Conservation (phyloP, 2,329 filamentous ascomycete genomes). For the Coleophoma eucalyptorum region DNA sequence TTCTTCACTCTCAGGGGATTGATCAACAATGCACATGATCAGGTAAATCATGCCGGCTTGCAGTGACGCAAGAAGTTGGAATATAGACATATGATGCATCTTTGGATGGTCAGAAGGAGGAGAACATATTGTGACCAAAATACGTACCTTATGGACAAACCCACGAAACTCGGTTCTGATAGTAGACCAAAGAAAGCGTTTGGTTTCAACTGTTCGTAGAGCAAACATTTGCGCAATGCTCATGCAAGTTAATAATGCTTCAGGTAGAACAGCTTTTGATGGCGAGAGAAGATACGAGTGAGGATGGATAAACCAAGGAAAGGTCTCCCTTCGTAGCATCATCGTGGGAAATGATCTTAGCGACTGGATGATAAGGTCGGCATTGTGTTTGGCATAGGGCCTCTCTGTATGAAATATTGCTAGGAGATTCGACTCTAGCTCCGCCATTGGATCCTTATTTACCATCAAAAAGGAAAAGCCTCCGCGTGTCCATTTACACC, state of each 20-base stretch:
- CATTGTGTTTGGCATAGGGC: conserved; percentile 7
- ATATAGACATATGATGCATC: neutral
- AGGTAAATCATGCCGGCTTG: conserved; percentile 7
- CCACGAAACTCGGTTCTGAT: conserved; percentile 9
- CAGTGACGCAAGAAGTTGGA: conserved; percentile 2
- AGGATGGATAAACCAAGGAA: conserved; percentile 21
- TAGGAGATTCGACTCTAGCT: conserved; percentile 17
- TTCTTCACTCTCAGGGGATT: neutral
- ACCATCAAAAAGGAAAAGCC: too few species aligned
- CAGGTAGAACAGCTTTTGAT: neutral
- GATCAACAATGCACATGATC: conserved; percentile 4
- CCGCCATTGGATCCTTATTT: neutral
- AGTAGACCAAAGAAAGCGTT: conserved; percentile 12
- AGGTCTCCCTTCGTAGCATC: conserved; percentile 19
- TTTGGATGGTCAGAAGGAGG: neutral
- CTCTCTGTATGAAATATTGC: conserved; percentile 1
- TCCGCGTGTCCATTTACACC: too few species aligned
- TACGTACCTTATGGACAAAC: conserved; percentile 2
- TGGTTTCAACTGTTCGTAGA: conserved; percentile 11
- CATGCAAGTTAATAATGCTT: conserved; percentile 17
- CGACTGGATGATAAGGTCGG: conserved; percentile 5
- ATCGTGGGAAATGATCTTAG: conserved; percentile 15
- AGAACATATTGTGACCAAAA: neutral
- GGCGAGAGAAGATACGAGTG: neutral
- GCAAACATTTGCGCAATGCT: conserved; percentile 20